Conservation (phyloP, 2,329 filamentous ascomycete species). For the Orbilia brochopaga region DNA sequence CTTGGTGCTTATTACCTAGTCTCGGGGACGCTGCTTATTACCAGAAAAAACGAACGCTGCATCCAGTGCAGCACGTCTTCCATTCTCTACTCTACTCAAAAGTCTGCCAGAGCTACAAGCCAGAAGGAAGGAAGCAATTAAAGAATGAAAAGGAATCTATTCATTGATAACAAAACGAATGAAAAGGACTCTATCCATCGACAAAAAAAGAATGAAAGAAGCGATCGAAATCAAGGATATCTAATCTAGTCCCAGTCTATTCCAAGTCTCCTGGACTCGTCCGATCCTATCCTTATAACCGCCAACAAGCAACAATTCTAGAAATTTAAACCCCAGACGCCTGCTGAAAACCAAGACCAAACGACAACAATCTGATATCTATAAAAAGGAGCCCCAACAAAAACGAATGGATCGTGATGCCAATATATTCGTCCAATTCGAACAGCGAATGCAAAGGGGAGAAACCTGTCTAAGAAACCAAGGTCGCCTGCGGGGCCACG, state of each 20-base stretch:
- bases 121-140: too few species aligned
- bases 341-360: constrained; percentile 12
- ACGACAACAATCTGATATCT: constrained; percentile 16
- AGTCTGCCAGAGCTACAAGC: too few species aligned
- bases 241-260: constrained; percentile 12
- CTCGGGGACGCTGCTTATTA: too few species aligned
- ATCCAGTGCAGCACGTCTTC: too few species aligned
- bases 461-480: constrained; percentile 27
- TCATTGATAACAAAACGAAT: background rate
- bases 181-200: background rate
- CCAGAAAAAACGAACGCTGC: too few species aligned
- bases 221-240: background rate
- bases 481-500: constrained; percentile 31
- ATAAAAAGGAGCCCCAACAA: background rate
- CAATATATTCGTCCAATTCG: background rate
- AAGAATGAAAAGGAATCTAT: too few species aligned
- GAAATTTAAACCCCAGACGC: constrained; percentile 24
- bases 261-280: constrained; percentile 2
- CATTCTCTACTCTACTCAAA: too few species aligned
- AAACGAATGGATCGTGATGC: constrained; percentile 1
- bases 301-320: background rate
- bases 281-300: background rate
- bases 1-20: too few species aligned
- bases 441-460: background rate
- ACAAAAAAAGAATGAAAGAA: background rate